Conservation (phyloP, 2,329 filamentous ascomycete species). For the Microcera coccophila region DNA sequence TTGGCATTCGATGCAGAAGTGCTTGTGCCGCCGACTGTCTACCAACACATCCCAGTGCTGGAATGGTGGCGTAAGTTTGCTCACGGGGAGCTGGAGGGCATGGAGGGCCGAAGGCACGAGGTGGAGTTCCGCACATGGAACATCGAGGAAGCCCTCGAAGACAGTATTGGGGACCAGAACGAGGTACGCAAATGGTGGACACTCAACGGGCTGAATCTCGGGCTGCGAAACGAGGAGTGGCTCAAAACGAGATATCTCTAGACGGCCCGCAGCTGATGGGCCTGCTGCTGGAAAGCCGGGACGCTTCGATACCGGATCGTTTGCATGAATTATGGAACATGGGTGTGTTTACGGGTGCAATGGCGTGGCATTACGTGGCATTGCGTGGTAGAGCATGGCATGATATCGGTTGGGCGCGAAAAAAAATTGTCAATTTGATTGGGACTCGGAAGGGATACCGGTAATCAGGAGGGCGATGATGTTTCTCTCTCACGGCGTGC, state of each 20-base stretch:
- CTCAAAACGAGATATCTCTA: constrained; percentile 74
- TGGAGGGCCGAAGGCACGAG: constrained; percentile 55
- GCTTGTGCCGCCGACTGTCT: constrained; percentile 80
- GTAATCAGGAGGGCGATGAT: background rate
- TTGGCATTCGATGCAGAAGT: constrained; percentile 79
- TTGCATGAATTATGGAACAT: background rate
- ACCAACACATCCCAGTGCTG: constrained; percentile 77
- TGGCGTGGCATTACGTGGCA: background rate
- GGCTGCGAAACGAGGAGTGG: constrained; percentile 82
- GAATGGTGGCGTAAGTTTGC: constrained; percentile 86
- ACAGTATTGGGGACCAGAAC: constrained; percentile 71
- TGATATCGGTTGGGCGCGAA: background rate
- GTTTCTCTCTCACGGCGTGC: background rate
- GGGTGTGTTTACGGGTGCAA: background rate
- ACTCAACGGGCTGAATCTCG: constrained; percentile 73
- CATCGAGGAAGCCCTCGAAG: constrained; percentile 90
- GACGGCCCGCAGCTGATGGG: background rate
- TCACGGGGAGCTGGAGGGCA: constrained; percentile 50
- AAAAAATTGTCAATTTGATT: background rate
- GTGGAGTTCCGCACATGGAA: constrained; percentile 95
- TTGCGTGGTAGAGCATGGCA: background rate
- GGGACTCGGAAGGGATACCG: background rate
- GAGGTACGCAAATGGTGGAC: constrained; percentile 85
- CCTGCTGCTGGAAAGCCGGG: background rate
- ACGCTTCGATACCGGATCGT: background rate